A percentile compares a stretch with the other conserved stretches of the same genome.
phyloP scores from a whole-genome alignment of 306 rosid genomes.

The Dalbergia cochinchinensis region DNA sequence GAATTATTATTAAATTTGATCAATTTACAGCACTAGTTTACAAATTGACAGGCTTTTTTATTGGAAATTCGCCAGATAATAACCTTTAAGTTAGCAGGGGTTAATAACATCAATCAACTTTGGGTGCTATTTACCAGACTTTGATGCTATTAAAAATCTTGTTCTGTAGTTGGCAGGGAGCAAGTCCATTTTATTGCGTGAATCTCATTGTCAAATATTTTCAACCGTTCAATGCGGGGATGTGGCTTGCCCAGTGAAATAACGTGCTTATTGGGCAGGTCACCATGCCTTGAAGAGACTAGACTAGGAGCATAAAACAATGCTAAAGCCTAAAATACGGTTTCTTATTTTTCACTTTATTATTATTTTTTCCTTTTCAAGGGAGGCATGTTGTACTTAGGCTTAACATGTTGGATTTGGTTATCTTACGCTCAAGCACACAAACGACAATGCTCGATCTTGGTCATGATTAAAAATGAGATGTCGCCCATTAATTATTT shows the following conservation, averaged over 20 bases:
- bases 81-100: conserved; percentile 40
- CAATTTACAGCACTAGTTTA: conserved; percentile 32
- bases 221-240: conserved; percentile 5
- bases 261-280: neutral
- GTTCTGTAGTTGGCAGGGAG: conserved; percentile 24
- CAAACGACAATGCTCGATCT: too few relatives aligned
- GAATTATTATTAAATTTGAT: conserved; percentile 15
- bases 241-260: neutral
- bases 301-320: too few relatives aligned
- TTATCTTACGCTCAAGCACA: too few relatives aligned
- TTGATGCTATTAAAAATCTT: conserved; percentile 11
- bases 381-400: too few relatives aligned
- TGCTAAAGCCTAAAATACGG: too few relatives aligned
- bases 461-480: too few relatives aligned
- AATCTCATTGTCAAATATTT: neutral
- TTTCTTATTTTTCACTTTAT: too few relatives aligned
- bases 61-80: conserved; percentile 33
- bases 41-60: conserved; percentile 23
- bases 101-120: conserved; percentile 28
- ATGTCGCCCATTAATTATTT: too few relatives aligned
- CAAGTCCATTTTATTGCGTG: conserved; percentile 17
- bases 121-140: conserved; percentile 24
- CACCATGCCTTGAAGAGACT: neutral
- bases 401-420: too few relatives aligned
- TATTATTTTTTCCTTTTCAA: too few relatives aligned